Evolutionary conservation across 257 asterid genomes (phyloP), one percentile per base, ranked within the genome.

Genomic region (Plectranthus barbatus): DNA sequence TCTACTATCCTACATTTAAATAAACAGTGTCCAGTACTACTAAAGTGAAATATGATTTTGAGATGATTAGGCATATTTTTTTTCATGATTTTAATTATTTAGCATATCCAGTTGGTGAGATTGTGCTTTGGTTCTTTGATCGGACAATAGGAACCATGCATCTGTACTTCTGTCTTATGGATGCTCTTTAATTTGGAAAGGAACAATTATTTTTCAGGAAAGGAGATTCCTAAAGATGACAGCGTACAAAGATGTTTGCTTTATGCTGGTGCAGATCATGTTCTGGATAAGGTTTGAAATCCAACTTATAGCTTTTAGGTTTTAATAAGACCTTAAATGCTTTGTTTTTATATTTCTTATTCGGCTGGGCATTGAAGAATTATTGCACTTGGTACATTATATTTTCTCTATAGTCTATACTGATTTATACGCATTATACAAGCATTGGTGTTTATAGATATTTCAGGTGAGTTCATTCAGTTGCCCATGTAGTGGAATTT

Each of bases 231-330:
- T 20, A 80, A 66, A 50, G 91, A 79, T 70, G 81, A 66, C 56
- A 74, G 67, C 67, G 69, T 73, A 29, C 84, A 76, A 66, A 77
- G 78, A 44, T 68, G 67, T 33, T 68, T 90, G 75, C 82, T 85
- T 63, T 67, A 69, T 76, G 80, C 88, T 6, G 90, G 71, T 74
- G 86, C 82, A 12, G 95, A 90, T 79, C 84, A 85, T 62, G 89
- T 83, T 69, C 77, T 93, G 36, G 73, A 62, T 44, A 87, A 87
- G 96, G 97, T 93, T 23, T 62, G 74, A 59, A 42, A 54, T 40
- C 34, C 20, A 37, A 52, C 8, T 23, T 20, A 12, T 56, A 34
- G 11, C 62, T 56, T 11, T 57, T 36, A 20, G 17, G 46, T 56
- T 11, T 57, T 36, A 20, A 18, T 18, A 64, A 23, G 15, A 31